A percentile compares a stretch with the other conserved stretches of the same genome.
Evolutionary conservation across 106 monocot genomes (phyloP).

Genomic region (Posidonia australis): DNA sequence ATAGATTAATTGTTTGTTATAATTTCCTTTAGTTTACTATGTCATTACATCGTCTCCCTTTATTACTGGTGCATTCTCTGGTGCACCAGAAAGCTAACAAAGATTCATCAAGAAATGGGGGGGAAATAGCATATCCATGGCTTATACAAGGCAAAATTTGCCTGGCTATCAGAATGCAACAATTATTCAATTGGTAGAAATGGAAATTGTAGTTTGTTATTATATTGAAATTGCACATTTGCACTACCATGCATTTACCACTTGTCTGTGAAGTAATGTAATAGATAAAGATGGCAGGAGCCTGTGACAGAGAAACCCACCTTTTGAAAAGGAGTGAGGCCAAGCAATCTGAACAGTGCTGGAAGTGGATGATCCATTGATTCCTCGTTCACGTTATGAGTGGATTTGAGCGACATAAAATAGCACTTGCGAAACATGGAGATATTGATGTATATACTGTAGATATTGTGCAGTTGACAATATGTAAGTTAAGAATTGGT

Average conservation of each 20-base stretch:
- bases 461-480: not conserved
- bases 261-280: not conserved
- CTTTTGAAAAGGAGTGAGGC: constrained; percentile 69
- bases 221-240: not conserved
- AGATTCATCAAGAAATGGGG: too few relatives aligned
- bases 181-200: too few relatives aligned
- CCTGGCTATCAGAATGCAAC: too few relatives aligned
- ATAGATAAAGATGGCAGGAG: not conserved
- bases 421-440: constrained; percentile 42
- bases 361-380: constrained; percentile 65
- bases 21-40: too few relatives aligned
- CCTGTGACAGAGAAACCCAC: constrained; percentile 19
- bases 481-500: not conserved
- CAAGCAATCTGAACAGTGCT: constrained; percentile 59
- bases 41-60: too few relatives aligned
- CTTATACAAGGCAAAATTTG: too few relatives aligned
- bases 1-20: too few relatives aligned
- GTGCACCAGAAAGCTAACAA: too few relatives aligned
- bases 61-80: too few relatives aligned
- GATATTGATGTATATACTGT: constrained; percentile 70
- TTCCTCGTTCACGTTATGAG: constrained; percentile 16
- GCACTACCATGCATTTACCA: not conserved
- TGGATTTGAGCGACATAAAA: constrained; percentile 29
- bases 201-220: not conserved
- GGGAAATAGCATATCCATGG: too few relatives aligned